Percentiles rank a stretch among this genome's conserved stretches.
Evolutionary conservation across 768 basidiomycete species (phyloP).

Genomic region (Lactarius quietus): DNA sequence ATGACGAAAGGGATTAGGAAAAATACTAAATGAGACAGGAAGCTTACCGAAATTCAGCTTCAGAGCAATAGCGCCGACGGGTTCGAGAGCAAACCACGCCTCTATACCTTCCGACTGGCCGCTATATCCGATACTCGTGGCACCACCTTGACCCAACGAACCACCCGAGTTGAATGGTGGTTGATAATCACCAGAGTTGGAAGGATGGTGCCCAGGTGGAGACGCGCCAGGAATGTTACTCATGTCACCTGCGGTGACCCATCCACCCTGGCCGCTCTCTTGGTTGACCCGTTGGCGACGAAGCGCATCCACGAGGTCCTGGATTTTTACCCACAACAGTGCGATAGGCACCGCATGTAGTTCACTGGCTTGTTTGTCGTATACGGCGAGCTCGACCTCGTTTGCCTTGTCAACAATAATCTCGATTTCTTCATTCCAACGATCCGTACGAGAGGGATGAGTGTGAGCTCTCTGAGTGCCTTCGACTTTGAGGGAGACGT

Average conservation of each 20-base stretch:
- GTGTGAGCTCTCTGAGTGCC: constrained; percentile 90
- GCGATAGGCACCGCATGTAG: constrained; percentile 85
- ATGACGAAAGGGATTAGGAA: constrained; percentile 9
- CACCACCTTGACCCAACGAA: constrained; percentile 6
- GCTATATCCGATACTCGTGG: constrained; percentile 11
- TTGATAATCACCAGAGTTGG: constrained; percentile 25
- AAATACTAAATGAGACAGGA: constrained; percentile 13
- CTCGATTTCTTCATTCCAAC: constrained; percentile 98
- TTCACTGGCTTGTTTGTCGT: constrained; percentile 86
- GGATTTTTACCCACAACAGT: constrained; percentile 90
- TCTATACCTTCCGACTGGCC: constrained; percentile 73
- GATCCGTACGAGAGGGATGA: constrained; percentile 89
- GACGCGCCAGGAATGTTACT: constrained; percentile 33
- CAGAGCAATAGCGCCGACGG: constrained; percentile 88
- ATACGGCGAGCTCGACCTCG: constrained; percentile 94
- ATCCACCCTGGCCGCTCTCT: constrained; percentile 84
- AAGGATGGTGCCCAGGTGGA: constrained; percentile 20
- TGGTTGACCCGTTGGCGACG: constrained; percentile 87
- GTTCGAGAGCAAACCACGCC: constrained; percentile 97
- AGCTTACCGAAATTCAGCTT: constrained; percentile 88
- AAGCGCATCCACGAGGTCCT: constrained; percentile 89
- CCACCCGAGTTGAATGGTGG: constrained; percentile 10
- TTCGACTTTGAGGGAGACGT: constrained; percentile 93
- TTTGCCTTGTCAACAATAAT: constrained; percentile 97
- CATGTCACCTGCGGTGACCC: constrained; percentile 95